phyloP scores from a whole-genome alignment of 2,329 filamentous ascomycete species.

The Incumbomyces lentus region DNA sequence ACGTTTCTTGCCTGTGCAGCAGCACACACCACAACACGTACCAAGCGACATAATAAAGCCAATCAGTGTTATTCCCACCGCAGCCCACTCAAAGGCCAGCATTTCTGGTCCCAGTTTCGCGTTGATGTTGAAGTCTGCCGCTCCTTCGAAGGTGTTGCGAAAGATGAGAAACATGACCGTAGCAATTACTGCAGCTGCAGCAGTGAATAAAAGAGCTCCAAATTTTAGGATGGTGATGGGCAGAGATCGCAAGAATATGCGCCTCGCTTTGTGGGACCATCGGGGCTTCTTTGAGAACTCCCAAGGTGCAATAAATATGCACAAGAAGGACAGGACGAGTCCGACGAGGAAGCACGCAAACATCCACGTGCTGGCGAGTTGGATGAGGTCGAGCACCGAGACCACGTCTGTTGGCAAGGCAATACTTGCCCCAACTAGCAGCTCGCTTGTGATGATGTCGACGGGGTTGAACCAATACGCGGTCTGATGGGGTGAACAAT shows the following conservation, averaged over 20 bases:
- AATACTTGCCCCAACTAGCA: conserved; percentile 73
- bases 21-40: conserved; percentile 60
- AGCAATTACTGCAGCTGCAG: conserved; percentile 61
- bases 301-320: conserved; percentile 54
- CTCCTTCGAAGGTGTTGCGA: conserved; percentile 59
- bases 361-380: conserved; percentile 71
- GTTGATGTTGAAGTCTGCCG: conserved; percentile 62
- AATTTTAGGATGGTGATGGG: conserved; percentile 59
- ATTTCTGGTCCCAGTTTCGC: conserved; percentile 61
- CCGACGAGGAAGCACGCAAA: conserved; percentile 75
- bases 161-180: conserved; percentile 80
- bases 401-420: conserved; percentile 65
- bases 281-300: conserved; percentile 31
- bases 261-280: conserved; percentile 28
- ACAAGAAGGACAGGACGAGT: conserved; percentile 58
- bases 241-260: conserved; percentile 43
- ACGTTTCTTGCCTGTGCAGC: conserved; percentile 27
- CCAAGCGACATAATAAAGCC: conserved; percentile 65
- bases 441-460: conserved; percentile 64
- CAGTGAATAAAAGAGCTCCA: conserved; percentile 55
- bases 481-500: conserved; percentile 58
- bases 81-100: conserved; percentile 86
- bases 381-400: conserved; percentile 63
- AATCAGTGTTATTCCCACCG: conserved; percentile 53
- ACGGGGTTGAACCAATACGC: conserved; percentile 92